These are phyloP conservation scores for Datura wrightii DNA, from an alignment of 257 asterid species.

Conservation along the genomic window DNA sequence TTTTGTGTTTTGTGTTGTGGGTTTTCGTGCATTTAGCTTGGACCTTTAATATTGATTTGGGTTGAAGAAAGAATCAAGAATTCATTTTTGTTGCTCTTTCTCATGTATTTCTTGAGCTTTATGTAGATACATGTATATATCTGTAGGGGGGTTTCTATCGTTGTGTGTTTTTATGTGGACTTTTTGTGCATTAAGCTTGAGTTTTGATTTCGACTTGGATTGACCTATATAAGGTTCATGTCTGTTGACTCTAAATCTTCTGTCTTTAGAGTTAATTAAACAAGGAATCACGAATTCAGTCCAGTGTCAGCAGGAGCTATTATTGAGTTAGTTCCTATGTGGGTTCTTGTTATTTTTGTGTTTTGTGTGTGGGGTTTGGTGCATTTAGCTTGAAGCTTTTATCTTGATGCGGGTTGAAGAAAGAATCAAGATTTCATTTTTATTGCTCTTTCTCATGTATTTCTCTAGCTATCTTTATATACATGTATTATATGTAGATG, in stretches of 20 bases:
- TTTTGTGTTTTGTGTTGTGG: conserved; percentile 10
- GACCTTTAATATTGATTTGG: conserved; percentile 7
- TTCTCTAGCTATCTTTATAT: background rate
- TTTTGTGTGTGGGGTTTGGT: conserved; percentile 6
- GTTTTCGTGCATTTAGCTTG: conserved; percentile 2
- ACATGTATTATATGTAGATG: background rate
- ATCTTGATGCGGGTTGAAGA: conserved; percentile 21
- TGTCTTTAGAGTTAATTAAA: no score
- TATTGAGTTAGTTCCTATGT: background rate
- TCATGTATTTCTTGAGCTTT: background rate
- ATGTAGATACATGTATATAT: background rate
- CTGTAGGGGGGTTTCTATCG: background rate
- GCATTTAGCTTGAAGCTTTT: conserved; percentile 14
- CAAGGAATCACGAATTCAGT: background rate
- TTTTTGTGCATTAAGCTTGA: background rate
- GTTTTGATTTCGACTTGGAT: background rate
- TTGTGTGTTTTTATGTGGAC: background rate
- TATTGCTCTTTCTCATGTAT: background rate
- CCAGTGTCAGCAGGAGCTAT: background rate
- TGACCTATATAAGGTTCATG: background rate
- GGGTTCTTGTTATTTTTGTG: background rate
- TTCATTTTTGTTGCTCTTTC: background rate
- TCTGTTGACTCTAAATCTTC: background rate
- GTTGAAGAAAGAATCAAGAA: conserved; percentile 3
- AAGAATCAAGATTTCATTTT: background rate